Evolutionary conservation across 306 rosid species (phyloP).

Genomic region (Fragaria ananassa): DNA sequence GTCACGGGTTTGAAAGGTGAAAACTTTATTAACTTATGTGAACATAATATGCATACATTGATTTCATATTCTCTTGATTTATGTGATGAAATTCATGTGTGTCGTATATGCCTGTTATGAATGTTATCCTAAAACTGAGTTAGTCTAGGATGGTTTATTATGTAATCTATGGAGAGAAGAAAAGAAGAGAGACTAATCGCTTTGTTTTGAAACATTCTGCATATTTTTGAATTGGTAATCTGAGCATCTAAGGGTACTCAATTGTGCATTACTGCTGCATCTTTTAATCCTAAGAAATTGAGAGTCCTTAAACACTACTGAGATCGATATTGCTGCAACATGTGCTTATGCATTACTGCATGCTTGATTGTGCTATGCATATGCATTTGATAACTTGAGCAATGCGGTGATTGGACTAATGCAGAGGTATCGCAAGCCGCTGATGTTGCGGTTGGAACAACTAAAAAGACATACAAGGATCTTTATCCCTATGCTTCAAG

Average conservation of each 20-base stretch:
- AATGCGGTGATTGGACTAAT: background rate
- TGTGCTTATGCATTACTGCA: background rate
- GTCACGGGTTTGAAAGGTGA: background rate
- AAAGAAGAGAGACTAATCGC: background rate
- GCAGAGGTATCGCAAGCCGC: slow-evolving; percentile 22
- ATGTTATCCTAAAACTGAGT: background rate
- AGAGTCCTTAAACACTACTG: background rate
- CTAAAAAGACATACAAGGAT: slow-evolving; percentile 23
- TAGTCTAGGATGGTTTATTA: background rate
- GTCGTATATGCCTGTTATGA: background rate
- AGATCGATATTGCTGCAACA: background rate
- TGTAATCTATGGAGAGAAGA: background rate
- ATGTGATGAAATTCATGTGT: background rate
- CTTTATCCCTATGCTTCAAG: slow-evolving; percentile 17
- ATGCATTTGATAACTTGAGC: slow-evolving; percentile 2
- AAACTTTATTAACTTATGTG: background rate
- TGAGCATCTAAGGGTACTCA: background rate
- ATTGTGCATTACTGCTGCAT: background rate
- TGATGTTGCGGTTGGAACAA: slow-evolving; percentile 20
- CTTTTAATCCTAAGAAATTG: background rate
- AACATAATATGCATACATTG: background rate
- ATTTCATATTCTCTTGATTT: background rate
- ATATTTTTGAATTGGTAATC: background rate
- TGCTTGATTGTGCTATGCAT: slow-evolving; percentile 2
- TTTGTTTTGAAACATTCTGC: background rate